Evolutionary conservation across 305 asterid genomes (phyloP), one percentile per base, ranked within the genome.

Genomic region (Ajuga reptans): DNA sequence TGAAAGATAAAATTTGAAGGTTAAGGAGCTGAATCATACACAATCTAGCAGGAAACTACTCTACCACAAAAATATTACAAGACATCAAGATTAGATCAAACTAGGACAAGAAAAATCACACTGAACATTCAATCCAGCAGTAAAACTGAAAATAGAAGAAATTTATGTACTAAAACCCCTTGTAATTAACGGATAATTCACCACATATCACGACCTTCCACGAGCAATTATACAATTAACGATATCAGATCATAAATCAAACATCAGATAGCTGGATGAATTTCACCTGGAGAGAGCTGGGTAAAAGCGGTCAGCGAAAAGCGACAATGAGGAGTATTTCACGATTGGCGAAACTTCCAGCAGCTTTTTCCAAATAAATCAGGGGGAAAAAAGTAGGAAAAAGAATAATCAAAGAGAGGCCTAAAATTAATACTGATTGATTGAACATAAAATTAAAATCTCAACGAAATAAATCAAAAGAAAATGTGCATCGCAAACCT

Each of bases 221-320:
- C 67, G 3, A n/a, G 29, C 39, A 45, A 37, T 41, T 17, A 45
- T 21, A 74, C 54, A 9, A 41, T 51, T 14, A 60, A 70, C 49
- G 31, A 47, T 42, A 16, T 43, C 10, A 43, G 4, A 63, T 50
- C 9, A 53, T 37, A 65, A 10, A 36, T 18, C 29, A 65, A 59
- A 66, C 34, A 46, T 27, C 27, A 8, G 9, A 52, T 8, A 27
- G 37, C 4, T 45, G 45, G 49, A 29, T 17, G 3, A 14, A 55
- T 10, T 9, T 15, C 67, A 77, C 87, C 87, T 56, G 60, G 82
- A 66, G 52, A 87, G 76, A 58, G 85, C 74, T 17, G 93, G 94
- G 73, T 82, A 89, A 77, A 91, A 85, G 33, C 98, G 96, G 60
- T 87, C 94, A 2, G 89, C 87, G 69, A 86, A 89, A 21, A 91